phyloP scores from a whole-genome alignment of 2,329 filamentous ascomycete genomes.

The Colletotrichum sp. region DNA sequence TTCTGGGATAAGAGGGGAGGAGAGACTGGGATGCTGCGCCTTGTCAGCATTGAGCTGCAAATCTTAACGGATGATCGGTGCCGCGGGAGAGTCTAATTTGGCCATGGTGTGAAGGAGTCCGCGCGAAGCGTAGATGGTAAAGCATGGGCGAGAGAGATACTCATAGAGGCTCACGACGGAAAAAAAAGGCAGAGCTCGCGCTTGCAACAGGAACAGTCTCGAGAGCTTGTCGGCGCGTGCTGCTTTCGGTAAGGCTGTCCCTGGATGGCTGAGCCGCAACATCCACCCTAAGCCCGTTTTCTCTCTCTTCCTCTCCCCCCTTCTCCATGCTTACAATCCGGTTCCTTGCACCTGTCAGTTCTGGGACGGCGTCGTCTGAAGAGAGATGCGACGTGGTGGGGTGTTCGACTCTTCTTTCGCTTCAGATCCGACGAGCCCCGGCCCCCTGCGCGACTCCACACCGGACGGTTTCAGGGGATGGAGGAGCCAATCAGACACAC shows the following conservation, averaged over 20 bases:
- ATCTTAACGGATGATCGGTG: not conserved
- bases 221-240: conserved; percentile 2
- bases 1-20: not conserved
- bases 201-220: conserved; percentile 14
- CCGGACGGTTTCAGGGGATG: conserved; percentile 2
- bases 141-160: not conserved
- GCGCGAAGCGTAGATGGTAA: not conserved
- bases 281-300: not conserved
- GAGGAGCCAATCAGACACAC: not conserved
- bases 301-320: not conserved
- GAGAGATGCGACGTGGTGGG: not conserved
- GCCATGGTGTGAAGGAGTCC: not conserved
- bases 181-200: not conserved
- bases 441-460: not conserved
- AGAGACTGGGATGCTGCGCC: not conserved
- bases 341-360: not conserved
- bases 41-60: not conserved
- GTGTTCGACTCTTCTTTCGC: conserved; percentile 1
- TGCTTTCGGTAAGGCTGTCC: conserved; percentile 4
- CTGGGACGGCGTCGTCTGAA: not conserved
- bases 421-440: conserved; percentile 9
- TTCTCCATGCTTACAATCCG: not conserved
- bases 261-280: conserved; percentile 4
- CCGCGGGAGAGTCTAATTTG: not conserved
- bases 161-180: not conserved